phyloP scores from a whole-genome alignment of 495 filamentous ascomycete species.

The Melanomma pulvis-pyrius region DNA sequence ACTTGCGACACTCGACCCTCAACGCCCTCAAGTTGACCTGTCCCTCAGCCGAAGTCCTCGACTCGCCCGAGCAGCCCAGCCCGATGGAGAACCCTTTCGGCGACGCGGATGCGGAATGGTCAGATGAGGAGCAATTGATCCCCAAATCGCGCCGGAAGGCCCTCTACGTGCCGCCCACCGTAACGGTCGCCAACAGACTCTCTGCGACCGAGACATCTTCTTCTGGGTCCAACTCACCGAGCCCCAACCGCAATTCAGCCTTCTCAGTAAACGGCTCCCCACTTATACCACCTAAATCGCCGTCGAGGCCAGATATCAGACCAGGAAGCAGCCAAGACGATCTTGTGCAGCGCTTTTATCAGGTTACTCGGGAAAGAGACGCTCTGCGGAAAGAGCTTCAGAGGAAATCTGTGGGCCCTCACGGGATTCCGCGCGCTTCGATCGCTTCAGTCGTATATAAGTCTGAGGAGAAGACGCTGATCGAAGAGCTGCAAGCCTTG shows the following conservation, averaged over 20 bases:
- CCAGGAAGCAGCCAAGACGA: slow-evolving; percentile 36
- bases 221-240: slow-evolving; percentile 15
- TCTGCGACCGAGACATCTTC: slow-evolving; percentile 17
- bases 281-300: slow-evolving; percentile 33
- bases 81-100: slow-evolving; percentile 25
- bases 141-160: slow-evolving; percentile 26
- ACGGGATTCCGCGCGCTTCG: slow-evolving; percentile 17
- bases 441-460: slow-evolving; percentile 27
- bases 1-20: slow-evolving; percentile 34
- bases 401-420: slow-evolving; percentile 17
- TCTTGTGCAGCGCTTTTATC: slow-evolving; percentile 32
- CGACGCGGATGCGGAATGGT: slow-evolving; percentile 31
- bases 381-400: slow-evolving; percentile 33
- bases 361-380: slow-evolving; percentile 36
- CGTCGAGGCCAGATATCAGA: slow-evolving; percentile 31
- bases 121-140: slow-evolving; percentile 36
- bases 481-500: slow-evolving; percentile 34
- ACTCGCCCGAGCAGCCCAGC: neutral
- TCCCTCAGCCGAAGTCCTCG: slow-evolving; percentile 36
- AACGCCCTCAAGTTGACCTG: slow-evolving; percentile 35
- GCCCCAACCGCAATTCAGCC: neutral
- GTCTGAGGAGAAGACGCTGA: slow-evolving; percentile 34
- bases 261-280: slow-evolving; percentile 24
- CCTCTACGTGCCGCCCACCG: slow-evolving; percentile 16
- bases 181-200: neutral